A percentile compares a stretch with the other conserved stretches of the same genome.
These are phyloP conservation scores for Amaranthus palmeri DNA, from an alignment of 148 eudicot genomes.

Conservation along the genomic window DNA sequence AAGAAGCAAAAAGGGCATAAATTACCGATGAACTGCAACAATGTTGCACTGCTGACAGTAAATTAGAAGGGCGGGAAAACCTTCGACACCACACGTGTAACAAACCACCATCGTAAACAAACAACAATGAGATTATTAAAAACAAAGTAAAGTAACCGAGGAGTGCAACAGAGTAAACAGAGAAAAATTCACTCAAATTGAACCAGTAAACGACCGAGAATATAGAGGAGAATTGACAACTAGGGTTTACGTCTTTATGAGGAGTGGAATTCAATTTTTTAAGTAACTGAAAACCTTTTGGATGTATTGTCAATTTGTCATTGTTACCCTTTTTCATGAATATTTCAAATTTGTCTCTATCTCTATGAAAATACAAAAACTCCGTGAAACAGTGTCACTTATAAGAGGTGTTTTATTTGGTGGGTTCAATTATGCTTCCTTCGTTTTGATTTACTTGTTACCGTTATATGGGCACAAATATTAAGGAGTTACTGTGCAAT, in stretches of 20 bases:
- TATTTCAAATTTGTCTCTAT: too few species aligned
- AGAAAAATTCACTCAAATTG: neutral
- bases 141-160: neutral
- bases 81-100: slow-evolving; percentile 34
- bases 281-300: neutral
- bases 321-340: neutral
- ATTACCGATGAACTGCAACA: slow-evolving; percentile 35
- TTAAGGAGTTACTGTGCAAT: too few species aligned
- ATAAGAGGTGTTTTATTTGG: too few species aligned
- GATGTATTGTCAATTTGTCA: neutral
- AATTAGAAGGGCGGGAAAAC: slow-evolving; percentile 27
- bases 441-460: too few species aligned
- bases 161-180: neutral
- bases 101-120: slow-evolving; percentile 28
- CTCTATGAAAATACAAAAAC: too few species aligned
- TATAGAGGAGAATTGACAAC: too few species aligned
- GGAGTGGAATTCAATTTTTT: neutral
- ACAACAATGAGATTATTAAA: neutral
- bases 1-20: neutral
- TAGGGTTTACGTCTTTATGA: neutral
- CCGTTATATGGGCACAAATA: too few species aligned
- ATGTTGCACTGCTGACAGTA: slow-evolving; percentile 26
- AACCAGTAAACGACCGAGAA: too few species aligned
- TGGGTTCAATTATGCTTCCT: too few species aligned
- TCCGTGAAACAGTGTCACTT: too few species aligned